Evolutionary conservation across 2,329 filamentous ascomycete genomes (phyloP).

Genomic region (Nigrospora osmanthi): DNA sequence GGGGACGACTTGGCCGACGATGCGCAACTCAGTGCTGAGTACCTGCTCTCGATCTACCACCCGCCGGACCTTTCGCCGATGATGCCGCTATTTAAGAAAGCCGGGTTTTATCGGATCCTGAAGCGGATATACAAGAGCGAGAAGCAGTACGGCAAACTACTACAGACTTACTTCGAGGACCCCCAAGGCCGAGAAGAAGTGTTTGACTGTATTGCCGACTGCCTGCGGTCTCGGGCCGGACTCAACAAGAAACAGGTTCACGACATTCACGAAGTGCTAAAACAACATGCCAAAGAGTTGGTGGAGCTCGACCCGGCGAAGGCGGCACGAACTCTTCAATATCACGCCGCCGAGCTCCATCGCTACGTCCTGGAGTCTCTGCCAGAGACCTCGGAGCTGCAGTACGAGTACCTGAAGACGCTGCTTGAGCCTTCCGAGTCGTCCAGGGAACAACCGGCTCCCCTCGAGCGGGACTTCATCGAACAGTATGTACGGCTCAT

Average conservation of each 20-base stretch:
- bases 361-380: slow-evolving; percentile 56
- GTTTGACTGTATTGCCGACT: slow-evolving; percentile 73
- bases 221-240: slow-evolving; percentile 55
- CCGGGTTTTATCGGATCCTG: slow-evolving; percentile 82
- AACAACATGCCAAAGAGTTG: slow-evolving; percentile 57
- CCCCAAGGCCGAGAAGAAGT: slow-evolving; percentile 64
- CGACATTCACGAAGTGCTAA: slow-evolving; percentile 62
- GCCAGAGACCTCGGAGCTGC: slow-evolving; percentile 51
- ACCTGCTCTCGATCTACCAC: slow-evolving; percentile 86
- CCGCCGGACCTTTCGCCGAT: slow-evolving; percentile 72
- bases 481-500: slow-evolving; percentile 87
- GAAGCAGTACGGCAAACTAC: slow-evolving; percentile 68
- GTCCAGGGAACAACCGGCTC: slow-evolving; percentile 20
- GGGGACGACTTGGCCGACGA: slow-evolving; percentile 77
- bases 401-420: slow-evolving; percentile 69
- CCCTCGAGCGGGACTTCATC: slow-evolving; percentile 52
- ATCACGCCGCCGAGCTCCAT: slow-evolving; percentile 57
- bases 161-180: slow-evolving; percentile 82
- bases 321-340: slow-evolving; percentile 58
- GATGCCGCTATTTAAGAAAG: slow-evolving; percentile 69
- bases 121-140: slow-evolving; percentile 82
- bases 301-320: slow-evolving; percentile 57
- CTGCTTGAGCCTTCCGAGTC: slow-evolving; percentile 58
- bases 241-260: slow-evolving; percentile 62
- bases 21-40: slow-evolving; percentile 94